Base-by-base conservation (phyloP, 1,139 yeast genomes). In the Suhomyces panamericanus region DNA sequence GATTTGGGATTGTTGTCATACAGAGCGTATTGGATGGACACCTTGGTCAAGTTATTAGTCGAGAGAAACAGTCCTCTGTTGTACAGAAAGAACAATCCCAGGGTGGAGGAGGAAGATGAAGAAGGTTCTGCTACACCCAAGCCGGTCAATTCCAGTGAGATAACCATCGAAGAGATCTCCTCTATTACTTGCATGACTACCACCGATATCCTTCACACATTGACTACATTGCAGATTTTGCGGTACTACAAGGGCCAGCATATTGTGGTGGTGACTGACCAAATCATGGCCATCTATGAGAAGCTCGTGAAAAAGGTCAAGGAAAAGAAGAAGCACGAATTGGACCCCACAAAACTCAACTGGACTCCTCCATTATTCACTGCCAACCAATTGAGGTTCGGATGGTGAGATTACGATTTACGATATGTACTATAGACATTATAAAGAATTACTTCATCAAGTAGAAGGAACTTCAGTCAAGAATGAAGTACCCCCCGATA, bases 331-430 rank as follows among this genome's bases (percentile, higher is more conserved):
- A 81, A 85, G 56, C 93, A 88, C 58, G 78, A 82, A 47, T 77
- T 93, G 49, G 91, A 87, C 55, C 85, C 96, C 0, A 66, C 74
- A 4, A 80, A 79, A 56, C 72, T 93, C 48, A 73, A 76, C 30
- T 93, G 99, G 99, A 87, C 87, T 51, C 98, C 99, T 5, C 99
- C 99, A 0, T 85, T 87, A 17, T 93, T 93, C 63, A 91, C 97
- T 1, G 96, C 98, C 16, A 91, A 96, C 45, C 98, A 93, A 70
- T 71, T 93, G 58, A 77, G 98, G 55, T 93, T 93, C 66, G 98
- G 97, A 3, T 91, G 97, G 96, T 91, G 20, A 17, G 13, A 20
- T 17, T 9, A 42, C 32, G 45, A 41, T 31, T 42, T 32, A 42
- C 15, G 45, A 42, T 32, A 20, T 41, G 43, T 41, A 41, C 14